Percentiles rank a stretch among this genome's conserved stretches.
These are phyloP conservation scores for Paragyromitra xinjiangensis DNA, from an alignment of 495 filamentous ascomycete genomes.

Conservation along the genomic window DNA sequence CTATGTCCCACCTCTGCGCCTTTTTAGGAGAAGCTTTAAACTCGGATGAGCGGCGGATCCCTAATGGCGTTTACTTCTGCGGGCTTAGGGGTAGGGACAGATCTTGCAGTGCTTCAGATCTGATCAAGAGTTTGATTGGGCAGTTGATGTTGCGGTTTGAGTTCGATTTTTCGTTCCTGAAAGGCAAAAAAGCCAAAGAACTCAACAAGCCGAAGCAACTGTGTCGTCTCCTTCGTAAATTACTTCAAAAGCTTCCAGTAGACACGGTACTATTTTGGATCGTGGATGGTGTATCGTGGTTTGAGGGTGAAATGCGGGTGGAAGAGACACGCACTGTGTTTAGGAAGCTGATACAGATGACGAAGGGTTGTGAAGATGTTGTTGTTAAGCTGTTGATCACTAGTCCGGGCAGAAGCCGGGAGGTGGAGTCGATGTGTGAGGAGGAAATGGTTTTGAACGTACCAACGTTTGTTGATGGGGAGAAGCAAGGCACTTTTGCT, in stretches of 20 bases:
- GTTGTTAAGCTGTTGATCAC: conserved; percentile 26
- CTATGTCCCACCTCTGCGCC: conserved; percentile 31
- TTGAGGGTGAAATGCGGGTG: neutral
- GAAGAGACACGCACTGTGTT: conserved; percentile 17
- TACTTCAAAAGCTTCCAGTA: conserved; percentile 8
- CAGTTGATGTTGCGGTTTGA: conserved; percentile 28
- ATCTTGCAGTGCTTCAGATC: conserved; percentile 2
- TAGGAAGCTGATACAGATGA: conserved; percentile 2
- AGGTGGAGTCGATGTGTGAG: conserved; percentile 3
- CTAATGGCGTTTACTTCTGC: conserved; percentile 13
- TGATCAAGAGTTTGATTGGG: conserved; percentile 27
- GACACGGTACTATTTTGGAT: conserved; percentile 12
- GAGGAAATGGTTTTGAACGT: conserved; percentile 6
- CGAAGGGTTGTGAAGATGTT: neutral
- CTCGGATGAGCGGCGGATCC: neutral
- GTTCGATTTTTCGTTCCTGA: conserved; percentile 15
- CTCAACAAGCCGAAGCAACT: conserved; percentile 1
- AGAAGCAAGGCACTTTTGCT: neutral
- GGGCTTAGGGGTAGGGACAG: conserved; percentile 1
- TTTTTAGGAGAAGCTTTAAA: conserved; percentile 13
- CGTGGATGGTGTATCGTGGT: conserved; percentile 6
- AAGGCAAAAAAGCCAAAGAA: neutral
- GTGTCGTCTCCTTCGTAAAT: neutral
- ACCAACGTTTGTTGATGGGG: conserved; percentile 10
- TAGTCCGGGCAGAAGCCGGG: conserved; percentile 8